Percentiles rank a stretch among this genome's conserved stretches.
Evolutionary conservation across 306 rosid species (phyloP).

Genomic region (Quercus aquifolioides): DNA sequence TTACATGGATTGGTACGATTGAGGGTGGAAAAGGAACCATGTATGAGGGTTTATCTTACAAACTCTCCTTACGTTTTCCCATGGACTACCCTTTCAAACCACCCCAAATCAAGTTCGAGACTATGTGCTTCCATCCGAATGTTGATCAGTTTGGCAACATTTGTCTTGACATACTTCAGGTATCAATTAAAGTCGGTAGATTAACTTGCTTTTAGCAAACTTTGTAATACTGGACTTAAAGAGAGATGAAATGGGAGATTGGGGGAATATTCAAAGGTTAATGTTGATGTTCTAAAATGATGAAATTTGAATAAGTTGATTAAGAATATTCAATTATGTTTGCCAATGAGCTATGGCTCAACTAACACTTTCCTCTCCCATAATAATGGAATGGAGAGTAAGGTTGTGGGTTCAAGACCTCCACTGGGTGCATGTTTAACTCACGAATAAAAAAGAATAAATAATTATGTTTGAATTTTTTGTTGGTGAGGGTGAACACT

Average conservation of each 20-base stretch:
- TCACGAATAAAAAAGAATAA: no score
- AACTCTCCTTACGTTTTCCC: slow-evolving; percentile 85
- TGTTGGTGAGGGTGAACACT: no score
- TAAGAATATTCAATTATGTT: no score
- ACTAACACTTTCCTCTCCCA: no score
- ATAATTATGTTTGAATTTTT: no score
- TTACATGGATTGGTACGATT: slow-evolving; percentile 90
- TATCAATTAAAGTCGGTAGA: slow-evolving; percentile 21
- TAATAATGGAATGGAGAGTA: no score
- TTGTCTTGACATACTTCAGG: slow-evolving; percentile 99
- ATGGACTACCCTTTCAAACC: slow-evolving; percentile 93
- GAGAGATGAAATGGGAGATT: background rate
- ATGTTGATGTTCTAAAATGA: background rate
- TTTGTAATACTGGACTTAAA: background rate
- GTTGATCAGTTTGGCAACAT: slow-evolving; percentile 96
- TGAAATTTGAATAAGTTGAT: background rate
- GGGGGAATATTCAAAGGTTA: background rate
- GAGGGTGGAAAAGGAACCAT: slow-evolving; percentile 95
- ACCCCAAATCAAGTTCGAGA: slow-evolving; percentile 89
- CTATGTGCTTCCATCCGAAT: slow-evolving; percentile 95
- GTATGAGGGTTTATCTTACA: slow-evolving; percentile 89
- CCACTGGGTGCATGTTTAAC: no score
- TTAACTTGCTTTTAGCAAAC: background rate
- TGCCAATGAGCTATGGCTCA: no score
- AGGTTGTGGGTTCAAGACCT: no score